phyloP scores from a whole-genome alignment of 1,139 yeast genomes.

The Taphrina deformans region DNA sequence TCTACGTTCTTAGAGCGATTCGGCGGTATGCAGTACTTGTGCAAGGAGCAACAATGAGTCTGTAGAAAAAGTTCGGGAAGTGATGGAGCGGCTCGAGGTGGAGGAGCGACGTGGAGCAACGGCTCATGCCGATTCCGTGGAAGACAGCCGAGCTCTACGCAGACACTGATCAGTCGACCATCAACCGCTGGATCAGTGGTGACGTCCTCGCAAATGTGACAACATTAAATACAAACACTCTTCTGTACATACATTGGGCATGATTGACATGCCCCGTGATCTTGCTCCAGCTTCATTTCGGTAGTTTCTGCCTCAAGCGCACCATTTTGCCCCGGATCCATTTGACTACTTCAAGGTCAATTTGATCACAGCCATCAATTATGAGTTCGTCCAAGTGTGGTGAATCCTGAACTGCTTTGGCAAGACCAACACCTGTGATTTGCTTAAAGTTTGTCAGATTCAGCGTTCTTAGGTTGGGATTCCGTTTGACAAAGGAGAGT shows the following conservation, averaged over 20 bases:
- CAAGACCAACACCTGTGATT: neutral
- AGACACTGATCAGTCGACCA: neutral
- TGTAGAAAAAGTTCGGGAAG: neutral
- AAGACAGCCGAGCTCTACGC: neutral
- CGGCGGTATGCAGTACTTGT: too few relatives aligned
- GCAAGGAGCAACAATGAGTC: too few relatives aligned
- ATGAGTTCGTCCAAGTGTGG: neutral
- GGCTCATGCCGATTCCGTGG: conserved; percentile 3
- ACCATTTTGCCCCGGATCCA: conserved; percentile 1
- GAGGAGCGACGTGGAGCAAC: neutral
- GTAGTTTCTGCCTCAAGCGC: conserved; percentile 1
- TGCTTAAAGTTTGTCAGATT: neutral
- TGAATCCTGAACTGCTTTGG: neutral
- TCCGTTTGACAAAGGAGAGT: neutral
- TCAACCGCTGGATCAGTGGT: too few relatives aligned
- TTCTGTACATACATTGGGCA: neutral
- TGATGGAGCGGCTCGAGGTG: neutral
- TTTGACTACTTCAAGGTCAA: neutral
- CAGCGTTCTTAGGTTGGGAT: neutral
- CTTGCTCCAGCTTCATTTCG: too few relatives aligned
- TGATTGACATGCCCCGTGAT: too few relatives aligned
- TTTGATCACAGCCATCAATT: conserved; percentile 10
- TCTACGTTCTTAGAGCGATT: too few relatives aligned
- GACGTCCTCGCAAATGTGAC: too few relatives aligned
- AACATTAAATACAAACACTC: too few relatives aligned